phyloP scores from a whole-genome alignment of 192 early-diverging fungal species.

The Backusella australiensis region DNA sequence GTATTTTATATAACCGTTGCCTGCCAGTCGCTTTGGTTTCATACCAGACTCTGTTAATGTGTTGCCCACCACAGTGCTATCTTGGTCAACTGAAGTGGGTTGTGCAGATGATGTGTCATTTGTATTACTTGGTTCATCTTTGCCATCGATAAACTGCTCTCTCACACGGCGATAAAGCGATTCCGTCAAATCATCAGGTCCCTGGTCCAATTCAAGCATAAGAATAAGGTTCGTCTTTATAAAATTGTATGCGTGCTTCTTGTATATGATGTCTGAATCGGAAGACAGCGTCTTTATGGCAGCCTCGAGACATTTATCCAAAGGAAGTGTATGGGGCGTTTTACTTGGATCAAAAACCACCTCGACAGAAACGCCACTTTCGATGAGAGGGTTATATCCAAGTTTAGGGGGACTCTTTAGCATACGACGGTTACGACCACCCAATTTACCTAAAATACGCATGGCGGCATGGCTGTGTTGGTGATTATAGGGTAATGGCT shows the following conservation, averaged over 20 bases:
- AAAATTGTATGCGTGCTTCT: constrained; percentile 64
- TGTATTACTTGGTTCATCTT: background rate
- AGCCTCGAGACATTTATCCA: constrained; percentile 58
- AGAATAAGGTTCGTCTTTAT: constrained; percentile 63
- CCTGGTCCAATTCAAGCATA: constrained; percentile 63
- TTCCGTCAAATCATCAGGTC: constrained; percentile 40
- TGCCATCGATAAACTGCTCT: constrained; percentile 15
- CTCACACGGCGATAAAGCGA: constrained; percentile 40
- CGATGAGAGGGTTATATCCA: constrained; percentile 37
- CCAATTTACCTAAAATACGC: constrained; percentile 95
- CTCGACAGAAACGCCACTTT: constrained; percentile 57
- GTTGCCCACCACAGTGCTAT: constrained; percentile 37
- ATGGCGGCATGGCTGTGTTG: constrained; percentile 82
- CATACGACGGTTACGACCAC: constrained; percentile 91
- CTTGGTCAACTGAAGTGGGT: constrained; percentile 37
- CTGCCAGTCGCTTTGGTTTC: constrained; percentile 30
- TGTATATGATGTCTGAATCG: constrained; percentile 47
- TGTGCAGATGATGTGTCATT: background rate
- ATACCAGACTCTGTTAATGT: constrained; percentile 16
- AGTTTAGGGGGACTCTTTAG: constrained; percentile 70
- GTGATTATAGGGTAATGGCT: constrained; percentile 82
- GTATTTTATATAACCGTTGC: constrained; percentile 28
- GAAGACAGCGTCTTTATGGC: constrained; percentile 57
- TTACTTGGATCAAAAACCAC: constrained; percentile 55
- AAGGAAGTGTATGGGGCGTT: constrained; percentile 50